phyloP scores from a whole-genome alignment of 345 rosid genomes.

The Euclidium syriacum region DNA sequence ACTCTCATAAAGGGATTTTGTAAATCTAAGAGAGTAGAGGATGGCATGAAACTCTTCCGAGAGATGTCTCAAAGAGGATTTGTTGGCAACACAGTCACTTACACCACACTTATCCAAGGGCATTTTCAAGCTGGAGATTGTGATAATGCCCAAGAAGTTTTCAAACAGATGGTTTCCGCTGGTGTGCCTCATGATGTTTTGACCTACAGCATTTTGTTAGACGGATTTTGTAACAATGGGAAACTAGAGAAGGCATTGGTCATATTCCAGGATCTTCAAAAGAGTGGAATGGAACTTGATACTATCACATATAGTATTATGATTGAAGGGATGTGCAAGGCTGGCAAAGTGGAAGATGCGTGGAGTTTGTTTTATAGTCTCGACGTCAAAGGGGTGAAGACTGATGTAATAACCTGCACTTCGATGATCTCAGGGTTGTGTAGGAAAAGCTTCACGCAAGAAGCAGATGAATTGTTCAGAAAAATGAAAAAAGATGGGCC shows the following conservation, averaged over 20 bases:
- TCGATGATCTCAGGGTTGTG: background rate
- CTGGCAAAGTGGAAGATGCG: background rate
- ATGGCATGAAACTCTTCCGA: too few relatives aligned
- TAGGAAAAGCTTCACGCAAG: background rate
- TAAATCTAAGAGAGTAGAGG: too few relatives aligned
- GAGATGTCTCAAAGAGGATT: too few relatives aligned
- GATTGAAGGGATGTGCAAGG: background rate
- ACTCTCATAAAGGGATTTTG: too few relatives aligned
- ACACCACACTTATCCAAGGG: too few relatives aligned
- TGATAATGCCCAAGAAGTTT: too few relatives aligned
- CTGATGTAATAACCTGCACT: background rate
- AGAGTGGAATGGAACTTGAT: background rate
- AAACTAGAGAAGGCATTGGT: background rate
- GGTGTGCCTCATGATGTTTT: too few relatives aligned
- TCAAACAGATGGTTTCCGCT: too few relatives aligned
- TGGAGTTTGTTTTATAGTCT: background rate
- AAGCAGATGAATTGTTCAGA: background rate
- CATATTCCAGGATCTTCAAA: background rate
- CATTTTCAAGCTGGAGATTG: too few relatives aligned
- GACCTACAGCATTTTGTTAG: background rate
- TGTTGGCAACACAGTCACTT: too few relatives aligned
- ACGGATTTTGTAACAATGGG: background rate
- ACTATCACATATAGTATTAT: background rate
- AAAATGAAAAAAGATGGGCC: background rate
- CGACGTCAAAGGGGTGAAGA: background rate